Evolutionary conservation across 352 stramenopile genomes (phyloP), one percentile per base, ranked within the genome.

Genomic region (Blastocystis sp.): DNA sequence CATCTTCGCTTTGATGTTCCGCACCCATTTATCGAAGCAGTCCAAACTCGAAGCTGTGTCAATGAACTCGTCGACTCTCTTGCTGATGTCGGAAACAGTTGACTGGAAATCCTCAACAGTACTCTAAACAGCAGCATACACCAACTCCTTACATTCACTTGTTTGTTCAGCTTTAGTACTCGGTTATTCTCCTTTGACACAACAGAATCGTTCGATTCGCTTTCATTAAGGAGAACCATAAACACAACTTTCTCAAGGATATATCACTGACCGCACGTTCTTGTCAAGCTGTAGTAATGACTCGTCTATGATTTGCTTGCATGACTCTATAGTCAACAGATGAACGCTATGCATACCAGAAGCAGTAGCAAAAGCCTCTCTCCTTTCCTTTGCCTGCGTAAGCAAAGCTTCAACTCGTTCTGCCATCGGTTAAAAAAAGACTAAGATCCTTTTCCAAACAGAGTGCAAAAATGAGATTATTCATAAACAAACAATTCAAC

Each of bases 1-100:
- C 73, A 85, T 85, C 16, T 85, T 85, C 30, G 73, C 53, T 69
- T 85, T 85, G 53, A 85, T 66, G 26, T 66, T 85, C 8, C 54
- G 50, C 34, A 55, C 18, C 73, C 73, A 85, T 30, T 85, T 85
- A 43, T 85, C 73, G 39, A 85, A 66, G 41, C 63, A 85, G 50
- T 85, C 73, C 26, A 85, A 45, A 43, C 73, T 85, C 53, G 73
- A 85, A 6, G 73, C 18, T 18, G 30, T 26, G 26, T 85, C 73
- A 8, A 68, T n/a, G 41, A 68, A 85, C 18, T 34, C 26, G 11
- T 66, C 50, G 16, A 85, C 3, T 39, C 63, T 56, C 45, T 37
- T 66, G 50, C 63, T 65, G 13, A 54, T 54, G 13, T 30, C n/a
- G n/a, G 59, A 30, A 8, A 85, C 53, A 26, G 20, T 39, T 0